Percentiles rank a stretch among this genome's conserved stretches.
Conservation (phyloP, 306 rosid species). For the Vachellia pachyceras region DNA sequence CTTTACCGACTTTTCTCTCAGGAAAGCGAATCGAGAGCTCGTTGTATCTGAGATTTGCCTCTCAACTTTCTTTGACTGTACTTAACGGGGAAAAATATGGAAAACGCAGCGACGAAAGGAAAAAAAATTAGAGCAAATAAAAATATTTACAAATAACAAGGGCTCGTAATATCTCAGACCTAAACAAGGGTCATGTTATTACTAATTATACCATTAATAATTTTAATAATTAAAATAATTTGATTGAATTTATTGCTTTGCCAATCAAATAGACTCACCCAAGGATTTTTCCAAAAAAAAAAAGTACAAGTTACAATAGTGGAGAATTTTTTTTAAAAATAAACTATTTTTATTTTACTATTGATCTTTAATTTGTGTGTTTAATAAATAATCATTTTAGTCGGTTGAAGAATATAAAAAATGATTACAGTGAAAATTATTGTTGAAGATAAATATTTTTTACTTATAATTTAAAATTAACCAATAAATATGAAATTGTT, state of each 20-base stretch:
- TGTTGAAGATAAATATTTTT: not conserved
- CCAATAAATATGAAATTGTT: not conserved
- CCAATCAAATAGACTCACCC: not conserved
- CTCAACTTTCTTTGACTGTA: conserved; percentile 38
- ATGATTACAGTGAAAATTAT: not conserved
- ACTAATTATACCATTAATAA: no score
- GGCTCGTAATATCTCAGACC: not conserved
- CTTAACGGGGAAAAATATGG: conserved; percentile 43
- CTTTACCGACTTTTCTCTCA: conserved; percentile 38
- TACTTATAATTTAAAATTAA: not conserved
- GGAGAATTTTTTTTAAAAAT: no score
- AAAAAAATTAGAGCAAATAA: not conserved
- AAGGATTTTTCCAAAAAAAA: no score
- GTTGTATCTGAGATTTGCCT: conserved; percentile 19
- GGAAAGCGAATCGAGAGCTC: conserved; percentile 1
- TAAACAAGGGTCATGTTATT: not conserved
- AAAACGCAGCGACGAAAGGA: not conserved
- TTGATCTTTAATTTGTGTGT: no score
- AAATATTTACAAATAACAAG: not conserved
- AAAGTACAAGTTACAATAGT: no score
- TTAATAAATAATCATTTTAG: no score
- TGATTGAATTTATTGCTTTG: not conserved
- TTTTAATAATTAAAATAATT: not conserved
- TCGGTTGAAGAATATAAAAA: no score
- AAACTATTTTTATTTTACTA: no score